A percentile compares a stretch with the other conserved stretches of the same genome.
Evolutionary conservation across 495 filamentous ascomycete species (phyloP).

Genomic region (Aspergillus diversus): DNA sequence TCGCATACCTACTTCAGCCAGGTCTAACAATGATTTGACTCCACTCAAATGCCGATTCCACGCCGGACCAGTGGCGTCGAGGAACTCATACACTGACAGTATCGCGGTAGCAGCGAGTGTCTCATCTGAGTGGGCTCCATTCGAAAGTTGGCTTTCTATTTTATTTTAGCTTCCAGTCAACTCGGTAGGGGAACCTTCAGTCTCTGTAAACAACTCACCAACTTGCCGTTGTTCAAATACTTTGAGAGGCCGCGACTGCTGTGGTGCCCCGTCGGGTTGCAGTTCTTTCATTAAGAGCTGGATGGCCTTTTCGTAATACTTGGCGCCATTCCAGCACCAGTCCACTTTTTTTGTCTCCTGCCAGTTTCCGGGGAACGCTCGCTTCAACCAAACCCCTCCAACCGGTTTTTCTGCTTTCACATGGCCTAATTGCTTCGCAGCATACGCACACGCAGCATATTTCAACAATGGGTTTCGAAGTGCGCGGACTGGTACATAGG

Average conservation of each 20-base stretch:
- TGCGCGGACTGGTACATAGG: conserved; percentile 60
- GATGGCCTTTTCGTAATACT: conserved; percentile 67
- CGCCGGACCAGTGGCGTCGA: conserved; percentile 61
- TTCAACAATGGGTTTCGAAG: conserved; percentile 59
- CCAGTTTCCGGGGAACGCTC: conserved; percentile 57
- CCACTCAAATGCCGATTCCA: conserved; percentile 69
- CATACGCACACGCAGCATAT: conserved; percentile 63
- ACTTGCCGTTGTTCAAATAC: conserved; percentile 45
- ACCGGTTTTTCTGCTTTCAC: conserved; percentile 55
- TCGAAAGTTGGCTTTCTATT: conserved; percentile 43
- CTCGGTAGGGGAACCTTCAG: conserved; percentile 38
- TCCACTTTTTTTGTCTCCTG: conserved; percentile 50
- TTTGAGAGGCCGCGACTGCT: conserved; percentile 39
- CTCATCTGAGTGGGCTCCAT: conserved; percentile 59
- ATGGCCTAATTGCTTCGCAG: conserved; percentile 63
- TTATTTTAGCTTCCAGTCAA: conserved; percentile 37
- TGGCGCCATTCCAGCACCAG: conserved; percentile 60
- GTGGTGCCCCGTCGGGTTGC: conserved; percentile 48
- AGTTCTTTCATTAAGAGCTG: conserved; percentile 64
- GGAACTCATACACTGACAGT: conserved; percentile 65
- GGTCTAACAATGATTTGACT: conserved; percentile 64
- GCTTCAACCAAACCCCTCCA: conserved; percentile 50
- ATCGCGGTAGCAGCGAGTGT: conserved; percentile 65
- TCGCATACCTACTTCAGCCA: conserved; percentile 67
- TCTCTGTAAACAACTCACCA: conserved; percentile 36